Conservation (phyloP, 371 early-diverging fungal genomes). For the Apophysomyces sp. region DNA sequence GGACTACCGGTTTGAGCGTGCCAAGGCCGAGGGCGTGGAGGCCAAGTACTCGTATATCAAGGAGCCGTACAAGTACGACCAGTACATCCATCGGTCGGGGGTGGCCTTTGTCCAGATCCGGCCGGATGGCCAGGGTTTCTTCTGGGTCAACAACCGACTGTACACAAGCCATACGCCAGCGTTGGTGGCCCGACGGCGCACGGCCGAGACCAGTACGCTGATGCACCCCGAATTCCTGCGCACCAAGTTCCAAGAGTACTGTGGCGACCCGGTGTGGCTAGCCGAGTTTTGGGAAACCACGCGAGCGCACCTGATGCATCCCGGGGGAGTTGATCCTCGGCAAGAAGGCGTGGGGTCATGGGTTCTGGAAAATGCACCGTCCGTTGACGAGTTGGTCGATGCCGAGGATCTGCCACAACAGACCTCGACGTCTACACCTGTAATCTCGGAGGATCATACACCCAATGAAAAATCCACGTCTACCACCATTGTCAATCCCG, state of each 20-base stretch:
- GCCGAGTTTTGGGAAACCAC: constrained; percentile 65
- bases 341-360: constrained; percentile 23
- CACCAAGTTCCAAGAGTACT: constrained; percentile 56
- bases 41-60: constrained; percentile 73
- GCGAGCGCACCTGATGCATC: constrained; percentile 27
- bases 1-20: constrained; percentile 60
- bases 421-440: no score
- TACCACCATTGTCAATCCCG: not conserved
- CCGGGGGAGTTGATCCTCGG: constrained; percentile 14
- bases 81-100: constrained; percentile 91
- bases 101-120: constrained; percentile 91
- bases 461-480: not conserved
- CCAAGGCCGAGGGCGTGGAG: constrained; percentile 47
- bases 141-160: constrained; percentile 90
- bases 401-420: constrained; percentile 6
- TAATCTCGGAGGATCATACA: not conserved
- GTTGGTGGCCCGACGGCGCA: constrained; percentile 32
- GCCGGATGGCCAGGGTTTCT: constrained; percentile 71
- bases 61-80: constrained; percentile 73
- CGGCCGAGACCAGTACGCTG: constrained; percentile 24
- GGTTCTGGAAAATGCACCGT: constrained; percentile 40
- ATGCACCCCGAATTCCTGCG: constrained; percentile 58
- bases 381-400: constrained; percentile 18
- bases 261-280: constrained; percentile 46
- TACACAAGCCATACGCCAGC: constrained; percentile 68